phyloP scores from a whole-genome alignment of 495 filamentous ascomycete species.

The Xanthoparmelia taractica region DNA sequence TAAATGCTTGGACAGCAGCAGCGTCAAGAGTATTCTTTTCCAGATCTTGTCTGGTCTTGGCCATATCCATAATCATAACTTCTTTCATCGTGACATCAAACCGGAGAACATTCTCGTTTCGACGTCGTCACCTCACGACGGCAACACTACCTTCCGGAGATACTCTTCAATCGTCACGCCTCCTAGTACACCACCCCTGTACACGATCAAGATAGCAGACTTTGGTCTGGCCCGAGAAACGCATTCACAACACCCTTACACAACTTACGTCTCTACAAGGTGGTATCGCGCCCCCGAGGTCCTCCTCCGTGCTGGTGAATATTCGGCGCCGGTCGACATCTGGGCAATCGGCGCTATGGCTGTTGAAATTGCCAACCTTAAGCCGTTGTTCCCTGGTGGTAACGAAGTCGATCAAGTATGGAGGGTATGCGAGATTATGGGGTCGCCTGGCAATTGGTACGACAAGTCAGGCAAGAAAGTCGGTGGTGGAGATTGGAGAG shows the following conservation, averaged over 20 bases:
- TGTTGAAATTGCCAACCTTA: constrained; percentile 94
- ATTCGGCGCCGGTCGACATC: constrained; percentile 96
- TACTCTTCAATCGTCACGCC: constrained; percentile 93
- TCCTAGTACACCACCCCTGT: constrained; percentile 83
- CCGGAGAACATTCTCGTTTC: constrained; percentile 98
- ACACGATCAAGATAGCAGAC: constrained; percentile 98
- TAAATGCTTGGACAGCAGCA: constrained; percentile 79
- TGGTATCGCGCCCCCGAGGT: constrained; percentile 99
- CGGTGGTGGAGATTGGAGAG: constrained; percentile 96
- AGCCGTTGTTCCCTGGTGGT: constrained; percentile 92
- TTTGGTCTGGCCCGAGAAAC: constrained; percentile 98
- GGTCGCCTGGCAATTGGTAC: constrained; percentile 96
- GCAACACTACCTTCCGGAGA: constrained; percentile 68
- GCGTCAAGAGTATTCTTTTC: constrained; percentile 95
- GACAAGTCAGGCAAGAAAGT: constrained; percentile 79
- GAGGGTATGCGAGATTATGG: constrained; percentile 99
- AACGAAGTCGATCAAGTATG: constrained; percentile 99
- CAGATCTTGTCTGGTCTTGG: constrained; percentile 95
- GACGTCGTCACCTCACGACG: constrained; percentile 76
- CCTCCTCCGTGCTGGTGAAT: constrained; percentile 86
- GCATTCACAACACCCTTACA: constrained; percentile 91
- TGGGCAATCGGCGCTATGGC: constrained; percentile 99
- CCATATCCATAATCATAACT: constrained; percentile 93
- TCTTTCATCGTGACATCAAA: constrained; percentile 99
- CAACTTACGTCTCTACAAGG: constrained; percentile 95